A percentile compares a stretch with the other conserved stretches of the same genome.
These are phyloP conservation scores for Paxillus ammoniavirescens DNA, from an alignment of 768 basidiomycete genomes.

Conservation along the genomic window DNA sequence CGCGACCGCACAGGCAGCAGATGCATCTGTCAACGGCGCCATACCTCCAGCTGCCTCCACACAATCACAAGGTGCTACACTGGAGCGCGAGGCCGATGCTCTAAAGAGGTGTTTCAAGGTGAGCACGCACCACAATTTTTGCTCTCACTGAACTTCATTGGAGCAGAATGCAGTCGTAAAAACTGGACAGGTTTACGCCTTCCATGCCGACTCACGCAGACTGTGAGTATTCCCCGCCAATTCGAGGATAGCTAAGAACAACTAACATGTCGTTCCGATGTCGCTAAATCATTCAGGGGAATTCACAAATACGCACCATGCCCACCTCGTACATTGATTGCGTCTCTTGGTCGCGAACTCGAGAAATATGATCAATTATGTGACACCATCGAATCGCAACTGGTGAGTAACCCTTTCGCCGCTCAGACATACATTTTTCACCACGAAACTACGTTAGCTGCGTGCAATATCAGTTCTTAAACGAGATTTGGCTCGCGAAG, in stretches of 20 bases:
- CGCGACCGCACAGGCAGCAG: slow-evolving; percentile 27
- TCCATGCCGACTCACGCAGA: slow-evolving; percentile 62
- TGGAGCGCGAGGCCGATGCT: slow-evolving; percentile 67
- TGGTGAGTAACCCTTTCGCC: slow-evolving; percentile 43
- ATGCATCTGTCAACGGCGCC: slow-evolving; percentile 18
- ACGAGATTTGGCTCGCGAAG: slow-evolving; percentile 64
- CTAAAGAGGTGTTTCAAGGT: slow-evolving; percentile 60
- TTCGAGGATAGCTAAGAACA: neutral
- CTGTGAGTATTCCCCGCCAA: slow-evolving; percentile 45
- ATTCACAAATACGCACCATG: slow-evolving; percentile 55
- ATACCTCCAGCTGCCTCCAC: slow-evolving; percentile 43
- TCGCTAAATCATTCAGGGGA: slow-evolving; percentile 38
- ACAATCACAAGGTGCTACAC: slow-evolving; percentile 36
- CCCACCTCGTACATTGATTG: slow-evolving; percentile 64
- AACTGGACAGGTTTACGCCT: slow-evolving; percentile 68
- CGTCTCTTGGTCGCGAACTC: slow-evolving; percentile 67
- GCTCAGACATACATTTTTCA: neutral
- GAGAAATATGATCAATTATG: slow-evolving; percentile 81
- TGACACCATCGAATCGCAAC: slow-evolving; percentile 69
- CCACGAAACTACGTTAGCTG: slow-evolving; percentile 41
- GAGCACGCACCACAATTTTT: slow-evolving; percentile 6
- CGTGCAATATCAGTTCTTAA: slow-evolving; percentile 71
- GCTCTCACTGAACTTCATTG: neutral
- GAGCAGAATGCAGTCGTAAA: slow-evolving; percentile 61
- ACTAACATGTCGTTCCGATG: neutral